Conservation (phyloP, 345 rosid genomes). For the Firmiana major region DNA sequence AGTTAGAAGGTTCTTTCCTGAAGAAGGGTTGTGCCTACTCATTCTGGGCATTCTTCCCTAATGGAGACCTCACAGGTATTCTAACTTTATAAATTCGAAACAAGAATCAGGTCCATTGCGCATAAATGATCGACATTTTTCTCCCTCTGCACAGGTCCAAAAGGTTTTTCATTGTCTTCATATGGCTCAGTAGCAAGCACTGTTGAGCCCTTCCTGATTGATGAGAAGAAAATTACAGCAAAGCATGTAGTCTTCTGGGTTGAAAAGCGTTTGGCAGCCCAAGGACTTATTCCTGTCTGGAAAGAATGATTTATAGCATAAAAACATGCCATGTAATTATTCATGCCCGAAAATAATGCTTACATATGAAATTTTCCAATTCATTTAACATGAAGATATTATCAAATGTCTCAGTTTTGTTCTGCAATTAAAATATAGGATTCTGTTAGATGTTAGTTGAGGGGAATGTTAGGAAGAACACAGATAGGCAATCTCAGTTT, state of each 20-base stretch:
- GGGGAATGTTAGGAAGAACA: neutral
- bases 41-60: conserved; percentile 94
- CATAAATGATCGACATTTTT: neutral
- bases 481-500: neutral
- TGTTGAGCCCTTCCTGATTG: conserved; percentile 89
- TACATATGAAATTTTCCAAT: neutral
- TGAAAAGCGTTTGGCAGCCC: conserved; percentile 92
- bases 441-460: neutral
- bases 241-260: conserved; percentile 86
- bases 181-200: conserved; percentile 75
- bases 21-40: conserved; percentile 54
- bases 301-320: conserved; percentile 27
- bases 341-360: neutral
- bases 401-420: neutral
- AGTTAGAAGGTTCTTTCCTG: conserved; percentile 80
- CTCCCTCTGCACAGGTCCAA: conserved; percentile 50
- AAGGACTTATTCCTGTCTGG: conserved; percentile 90
- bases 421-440: neutral
- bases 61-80: conserved; percentile 63
- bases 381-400: neutral
- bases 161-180: conserved; percentile 78
- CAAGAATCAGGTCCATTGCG: neutral
- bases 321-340: neutral
- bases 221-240: conserved; percentile 82
- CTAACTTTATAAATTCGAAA: neutral